These are phyloP conservation scores for Pichia sp. DNA, from an alignment of 1,139 yeast genomes.

Conservation along the genomic window DNA sequence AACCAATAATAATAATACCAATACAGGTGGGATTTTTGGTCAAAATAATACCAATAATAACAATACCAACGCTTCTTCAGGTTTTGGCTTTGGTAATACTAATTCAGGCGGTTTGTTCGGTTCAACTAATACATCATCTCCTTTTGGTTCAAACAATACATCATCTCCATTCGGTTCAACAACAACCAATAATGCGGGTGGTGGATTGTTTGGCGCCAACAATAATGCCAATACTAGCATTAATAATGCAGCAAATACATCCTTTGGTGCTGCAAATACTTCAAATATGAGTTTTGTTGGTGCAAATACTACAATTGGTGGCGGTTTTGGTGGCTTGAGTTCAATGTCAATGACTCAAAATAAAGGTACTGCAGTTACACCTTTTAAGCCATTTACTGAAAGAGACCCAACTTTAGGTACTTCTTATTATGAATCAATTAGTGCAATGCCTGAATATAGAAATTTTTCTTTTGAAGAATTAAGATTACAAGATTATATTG, in stretches of 20 bases:
- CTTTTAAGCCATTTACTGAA: conserved; percentile 61
- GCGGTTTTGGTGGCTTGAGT: conserved; percentile 26
- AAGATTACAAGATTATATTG: conserved; percentile 82
- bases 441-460: conserved; percentile 86
- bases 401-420: conserved; percentile 59
- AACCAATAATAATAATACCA: conserved; percentile 17
- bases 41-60: too few relatives aligned
- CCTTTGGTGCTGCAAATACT: conserved; percentile 14
- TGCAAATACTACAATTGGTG: background rate
- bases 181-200: conserved; percentile 19
- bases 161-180: conserved; percentile 19
- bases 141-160: conserved; percentile 19
- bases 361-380: conserved; percentile 64
- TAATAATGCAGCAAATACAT: conserved; percentile 1
- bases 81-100: background rate
- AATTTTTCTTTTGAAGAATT: conserved; percentile 82
- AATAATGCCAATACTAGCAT: conserved; percentile 20
- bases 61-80: background rate
- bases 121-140: conserved; percentile 14
- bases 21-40: conserved; percentile 9
- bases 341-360: conserved; percentile 28
- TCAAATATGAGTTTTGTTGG: conserved; percentile 27
- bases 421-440: conserved; percentile 65
- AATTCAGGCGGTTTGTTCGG: conserved; percentile 18
- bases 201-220: conserved; percentile 19